phyloP scores from a whole-genome alignment of 371 early-diverging fungal species.

The Syncephalastrum contaminatum region DNA sequence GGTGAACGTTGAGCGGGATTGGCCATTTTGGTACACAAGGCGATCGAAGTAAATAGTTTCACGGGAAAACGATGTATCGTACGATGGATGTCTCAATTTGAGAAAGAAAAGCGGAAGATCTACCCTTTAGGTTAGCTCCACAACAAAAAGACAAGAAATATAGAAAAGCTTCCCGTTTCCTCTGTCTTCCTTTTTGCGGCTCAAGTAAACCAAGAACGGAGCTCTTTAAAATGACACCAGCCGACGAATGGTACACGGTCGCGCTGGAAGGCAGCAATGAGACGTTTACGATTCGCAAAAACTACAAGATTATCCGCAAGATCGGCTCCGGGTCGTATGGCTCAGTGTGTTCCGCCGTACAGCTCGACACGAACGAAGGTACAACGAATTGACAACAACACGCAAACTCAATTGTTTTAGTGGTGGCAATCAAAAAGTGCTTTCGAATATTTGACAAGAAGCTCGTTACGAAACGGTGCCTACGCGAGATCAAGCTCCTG shows the following conservation, averaged over 20 bases:
- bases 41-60: no score
- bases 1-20: no score
- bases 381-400: conserved; percentile 11
- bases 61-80: no score
- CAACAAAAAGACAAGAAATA: no score
- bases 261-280: conserved; percentile 42
- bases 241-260: conserved; percentile 27
- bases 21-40: no score
- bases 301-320: conserved; percentile 79
- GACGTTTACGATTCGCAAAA: conserved; percentile 56
- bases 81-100: no score
- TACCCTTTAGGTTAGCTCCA: no score
- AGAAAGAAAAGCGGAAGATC: no score
- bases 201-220: no score
- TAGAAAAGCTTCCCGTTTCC: no score
- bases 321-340: conserved; percentile 94
- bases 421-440: conserved; percentile 80
- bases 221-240: conserved; percentile 5
- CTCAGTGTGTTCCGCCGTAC: conserved; percentile 70
- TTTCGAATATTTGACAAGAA: conserved; percentile 69
- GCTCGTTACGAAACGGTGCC: conserved; percentile 68
- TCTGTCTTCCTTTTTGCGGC: no score
- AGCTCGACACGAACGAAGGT: conserved; percentile 16
- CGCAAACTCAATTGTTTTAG: conserved; percentile 20
- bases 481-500: conserved; percentile 76